These are phyloP conservation scores for Spongospora subterranea DNA, from an alignment of 208 protist species.

Conservation along the genomic window DNA sequence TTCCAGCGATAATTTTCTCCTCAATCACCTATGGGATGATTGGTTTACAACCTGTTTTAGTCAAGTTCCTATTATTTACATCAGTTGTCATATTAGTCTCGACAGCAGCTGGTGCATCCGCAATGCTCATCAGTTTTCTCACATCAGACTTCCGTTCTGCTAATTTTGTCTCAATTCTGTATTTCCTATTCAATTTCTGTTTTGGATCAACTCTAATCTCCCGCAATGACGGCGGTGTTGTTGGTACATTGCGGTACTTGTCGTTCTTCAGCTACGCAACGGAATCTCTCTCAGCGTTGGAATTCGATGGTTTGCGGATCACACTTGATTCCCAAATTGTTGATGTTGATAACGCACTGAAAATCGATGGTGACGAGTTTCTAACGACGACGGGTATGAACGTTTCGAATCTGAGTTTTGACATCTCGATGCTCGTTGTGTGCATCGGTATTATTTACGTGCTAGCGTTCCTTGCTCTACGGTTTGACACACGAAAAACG, in stretches of 20 bases:
- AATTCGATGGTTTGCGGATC: slow-evolving; percentile 17
- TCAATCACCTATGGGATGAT: slow-evolving; percentile 17
- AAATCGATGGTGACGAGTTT: slow-evolving; percentile 14
- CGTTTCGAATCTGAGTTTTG: background rate
- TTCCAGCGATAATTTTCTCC: background rate
- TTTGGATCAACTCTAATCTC: slow-evolving; percentile 17
- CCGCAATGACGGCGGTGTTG: background rate
- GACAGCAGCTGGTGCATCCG: background rate
- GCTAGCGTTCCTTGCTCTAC: background rate
- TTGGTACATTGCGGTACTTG: background rate
- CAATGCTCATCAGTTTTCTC: slow-evolving; percentile 3
- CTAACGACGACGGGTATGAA: slow-evolving; percentile 8
- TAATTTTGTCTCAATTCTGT: background rate
- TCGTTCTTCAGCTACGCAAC: slow-evolving; percentile 17
- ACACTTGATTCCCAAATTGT: background rate
- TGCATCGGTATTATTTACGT: background rate
- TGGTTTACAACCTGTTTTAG: background rate
- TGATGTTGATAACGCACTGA: background rate
- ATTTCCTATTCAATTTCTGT: slow-evolving; percentile 11
- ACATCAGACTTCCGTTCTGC: background rate
- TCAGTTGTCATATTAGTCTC: background rate
- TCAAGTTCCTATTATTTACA: background rate
- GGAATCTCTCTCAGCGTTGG: background rate
- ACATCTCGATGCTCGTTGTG: background rate
- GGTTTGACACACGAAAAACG: background rate